These are phyloP conservation scores for Patellaria atrata DNA, from an alignment of 495 filamentous ascomycete genomes.

Conservation along the genomic window DNA sequence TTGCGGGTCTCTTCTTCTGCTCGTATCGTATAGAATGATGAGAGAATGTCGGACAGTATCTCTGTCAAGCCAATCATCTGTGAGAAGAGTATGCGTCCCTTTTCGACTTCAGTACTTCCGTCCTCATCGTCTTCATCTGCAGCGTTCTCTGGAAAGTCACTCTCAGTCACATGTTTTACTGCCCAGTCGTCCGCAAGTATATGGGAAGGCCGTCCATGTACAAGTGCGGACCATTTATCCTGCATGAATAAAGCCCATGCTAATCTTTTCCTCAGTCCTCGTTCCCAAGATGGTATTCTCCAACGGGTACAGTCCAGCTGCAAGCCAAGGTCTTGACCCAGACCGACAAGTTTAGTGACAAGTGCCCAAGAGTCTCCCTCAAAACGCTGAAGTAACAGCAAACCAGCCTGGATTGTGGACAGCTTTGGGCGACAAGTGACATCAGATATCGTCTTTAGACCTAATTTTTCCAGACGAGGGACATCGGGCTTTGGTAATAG, in stretches of 20 bases:
- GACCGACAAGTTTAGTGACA: constrained; percentile 66
- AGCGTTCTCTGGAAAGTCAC: constrained; percentile 54
- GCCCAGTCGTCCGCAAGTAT: constrained; percentile 63
- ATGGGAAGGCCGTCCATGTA: constrained; percentile 69
- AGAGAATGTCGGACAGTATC: constrained; percentile 46
- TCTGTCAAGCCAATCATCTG: constrained; percentile 45
- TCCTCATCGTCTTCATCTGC: constrained; percentile 43
- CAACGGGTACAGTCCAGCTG: constrained; percentile 67
- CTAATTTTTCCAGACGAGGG: constrained; percentile 54
- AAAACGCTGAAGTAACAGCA: constrained; percentile 71
- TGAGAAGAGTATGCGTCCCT: constrained; percentile 48
- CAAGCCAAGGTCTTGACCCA: constrained; percentile 64
- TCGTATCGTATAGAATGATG: constrained; percentile 45
- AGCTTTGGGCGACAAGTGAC: constrained; percentile 69
- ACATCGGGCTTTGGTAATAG: constrained; percentile 53
- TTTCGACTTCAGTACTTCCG: constrained; percentile 44
- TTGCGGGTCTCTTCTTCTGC: constrained; percentile 39
- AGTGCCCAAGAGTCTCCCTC: constrained; percentile 66
- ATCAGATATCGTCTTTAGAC: constrained; percentile 56
- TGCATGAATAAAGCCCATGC: constrained; percentile 81
- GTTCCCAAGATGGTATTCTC: constrained; percentile 73
- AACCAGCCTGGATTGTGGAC: constrained; percentile 79
- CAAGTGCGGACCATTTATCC: constrained; percentile 72
- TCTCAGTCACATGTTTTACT: constrained; percentile 45
- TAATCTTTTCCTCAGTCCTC: constrained; percentile 58